Base-by-base conservation (phyloP, 2,329 filamentous ascomycete genomes). In the Talaromyces marneffei region DNA sequence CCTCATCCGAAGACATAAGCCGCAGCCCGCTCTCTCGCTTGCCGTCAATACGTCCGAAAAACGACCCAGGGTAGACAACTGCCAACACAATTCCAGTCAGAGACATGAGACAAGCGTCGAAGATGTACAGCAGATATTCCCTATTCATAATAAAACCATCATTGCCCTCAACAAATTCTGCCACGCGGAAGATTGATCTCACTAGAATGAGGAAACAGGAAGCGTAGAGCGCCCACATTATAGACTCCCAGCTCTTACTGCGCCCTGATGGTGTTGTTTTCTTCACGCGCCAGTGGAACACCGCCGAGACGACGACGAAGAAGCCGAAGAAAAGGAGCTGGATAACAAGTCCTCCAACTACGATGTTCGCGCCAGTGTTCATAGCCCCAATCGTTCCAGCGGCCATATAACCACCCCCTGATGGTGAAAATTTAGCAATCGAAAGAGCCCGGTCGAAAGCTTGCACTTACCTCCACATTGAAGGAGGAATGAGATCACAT, bases 401-500 rank as follows among this genome's bases (percentile, higher is more conserved):
- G 25, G 46, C 46, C 46, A 50, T 50, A 18, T 31, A 31, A 7
- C 46, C 58, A n/a, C 58, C 71, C 4, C 69, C 69, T 9, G 68
- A 10, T 37, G 10, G n/a, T 4, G 18, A 12, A 14, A 3, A 18
- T 31, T 35, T 50, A 50, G 44, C n/a, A 18, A 50, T 12, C 4
- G 16, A 10, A 9, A 29, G 7, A 9, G n/a, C 10, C 35, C 4
- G n/a, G 14, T 18, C 27, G 31, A 37, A 10, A 10, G 16, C 2
- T 14, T 42, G 14, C 5, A 7, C 27, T 16, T 20, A 50, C 58
- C 70, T 16, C 69, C 69, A 6, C 68, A 69, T 60, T 73, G 71
- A 65, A 72, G 70, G 10, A 72, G 31, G 62, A 73, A 72, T 4
- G 71, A 73, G 2, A 73, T n/a, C 2, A 73, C 70, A 55, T 73